Evolutionary conservation across 495 filamentous ascomycete species (phyloP).

Genomic region (Talaromyces ruber): DNA sequence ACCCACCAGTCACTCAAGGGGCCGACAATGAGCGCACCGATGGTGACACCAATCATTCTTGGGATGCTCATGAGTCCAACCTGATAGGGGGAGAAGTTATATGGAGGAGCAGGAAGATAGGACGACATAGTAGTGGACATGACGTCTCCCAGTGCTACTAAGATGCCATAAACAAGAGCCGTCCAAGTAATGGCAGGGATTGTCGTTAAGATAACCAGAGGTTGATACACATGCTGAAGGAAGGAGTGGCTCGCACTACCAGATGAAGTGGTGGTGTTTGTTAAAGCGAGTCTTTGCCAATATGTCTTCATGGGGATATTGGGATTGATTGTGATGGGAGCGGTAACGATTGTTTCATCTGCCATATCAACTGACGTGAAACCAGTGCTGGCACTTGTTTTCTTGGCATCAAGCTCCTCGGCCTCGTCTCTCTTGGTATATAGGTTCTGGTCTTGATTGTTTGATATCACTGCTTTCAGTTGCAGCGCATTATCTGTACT

Average conservation of each 20-base stretch:
- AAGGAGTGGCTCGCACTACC: slow-evolving; percentile 7
- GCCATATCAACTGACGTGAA: not conserved
- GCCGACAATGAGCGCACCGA: slow-evolving; percentile 23
- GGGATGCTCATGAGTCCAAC: slow-evolving; percentile 30
- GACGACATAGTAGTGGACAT: slow-evolving; percentile 20
- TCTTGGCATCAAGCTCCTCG: not conserved
- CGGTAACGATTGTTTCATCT: not conserved
- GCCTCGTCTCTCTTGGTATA: not conserved
- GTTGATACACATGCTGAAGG: slow-evolving; percentile 16
- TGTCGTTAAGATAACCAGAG: slow-evolving; percentile 16
- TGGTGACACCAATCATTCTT: slow-evolving; percentile 23
- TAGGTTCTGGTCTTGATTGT: not conserved
- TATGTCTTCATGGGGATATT: slow-evolving; percentile 13
- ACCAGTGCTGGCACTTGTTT: not conserved
- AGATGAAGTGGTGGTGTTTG: slow-evolving; percentile 13
- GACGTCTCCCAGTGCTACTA: slow-evolving; percentile 24
- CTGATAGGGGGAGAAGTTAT: slow-evolving; percentile 26
- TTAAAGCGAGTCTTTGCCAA: slow-evolving; percentile 10
- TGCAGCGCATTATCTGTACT: not conserved
- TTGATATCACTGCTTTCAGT: not conserved
- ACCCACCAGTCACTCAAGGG: slow-evolving; percentile 25
- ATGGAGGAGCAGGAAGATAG: slow-evolving; percentile 25
- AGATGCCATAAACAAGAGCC: slow-evolving; percentile 24
- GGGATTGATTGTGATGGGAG: not conserved
- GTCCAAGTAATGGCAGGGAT: slow-evolving; percentile 27